These are phyloP conservation scores for Pseudocercospora fijiensis DNA, from an alignment of 2,329 filamentous ascomycete genomes.

Conservation along the genomic window DNA sequence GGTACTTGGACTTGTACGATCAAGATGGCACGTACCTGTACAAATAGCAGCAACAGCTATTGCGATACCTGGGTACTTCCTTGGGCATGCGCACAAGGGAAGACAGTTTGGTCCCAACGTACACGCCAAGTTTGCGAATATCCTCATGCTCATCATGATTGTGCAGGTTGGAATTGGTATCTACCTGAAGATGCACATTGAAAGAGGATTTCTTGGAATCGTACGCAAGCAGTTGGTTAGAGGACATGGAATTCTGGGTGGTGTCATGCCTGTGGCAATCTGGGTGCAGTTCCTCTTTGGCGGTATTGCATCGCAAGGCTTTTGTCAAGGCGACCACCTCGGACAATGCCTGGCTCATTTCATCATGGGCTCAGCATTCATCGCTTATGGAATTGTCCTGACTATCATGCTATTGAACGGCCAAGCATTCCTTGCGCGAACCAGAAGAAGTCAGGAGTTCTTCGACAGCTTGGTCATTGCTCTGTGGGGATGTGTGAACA, in stretches of 20 bases:
- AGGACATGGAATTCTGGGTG: constrained; percentile 78
- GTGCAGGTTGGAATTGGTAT: constrained; percentile 76
- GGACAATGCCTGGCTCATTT: constrained; percentile 95
- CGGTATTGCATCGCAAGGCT: constrained; percentile 86
- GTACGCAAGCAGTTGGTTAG: constrained; percentile 69
- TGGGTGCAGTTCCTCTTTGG: constrained; percentile 98
- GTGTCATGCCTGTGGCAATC: constrained; percentile 77
- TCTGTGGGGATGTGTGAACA: constrained; percentile 95
- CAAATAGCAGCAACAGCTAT: constrained; percentile 74
- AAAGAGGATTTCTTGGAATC: constrained; percentile 75
- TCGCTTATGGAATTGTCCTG: constrained; percentile 85
- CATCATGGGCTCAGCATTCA: constrained; percentile 97
- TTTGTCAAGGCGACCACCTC: constrained; percentile 86
- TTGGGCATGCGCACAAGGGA: constrained; percentile 87
- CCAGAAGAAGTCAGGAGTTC: constrained; percentile 90
- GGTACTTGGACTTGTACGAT: constrained; percentile 88
- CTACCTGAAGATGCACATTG: constrained; percentile 86
- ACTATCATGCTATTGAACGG: constrained; percentile 85
- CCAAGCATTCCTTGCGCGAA: constrained; percentile 78
- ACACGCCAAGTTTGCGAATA: constrained; percentile 76
- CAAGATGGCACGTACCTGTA: constrained; percentile 88
- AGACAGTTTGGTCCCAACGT: constrained; percentile 80
- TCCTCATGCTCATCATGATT: constrained; percentile 75
- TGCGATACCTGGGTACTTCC: constrained; percentile 80
- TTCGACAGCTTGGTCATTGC: constrained; percentile 91